Base-by-base conservation (phyloP, 2,329 filamentous ascomycete genomes). In the Cladophialophora psammophila region DNA sequence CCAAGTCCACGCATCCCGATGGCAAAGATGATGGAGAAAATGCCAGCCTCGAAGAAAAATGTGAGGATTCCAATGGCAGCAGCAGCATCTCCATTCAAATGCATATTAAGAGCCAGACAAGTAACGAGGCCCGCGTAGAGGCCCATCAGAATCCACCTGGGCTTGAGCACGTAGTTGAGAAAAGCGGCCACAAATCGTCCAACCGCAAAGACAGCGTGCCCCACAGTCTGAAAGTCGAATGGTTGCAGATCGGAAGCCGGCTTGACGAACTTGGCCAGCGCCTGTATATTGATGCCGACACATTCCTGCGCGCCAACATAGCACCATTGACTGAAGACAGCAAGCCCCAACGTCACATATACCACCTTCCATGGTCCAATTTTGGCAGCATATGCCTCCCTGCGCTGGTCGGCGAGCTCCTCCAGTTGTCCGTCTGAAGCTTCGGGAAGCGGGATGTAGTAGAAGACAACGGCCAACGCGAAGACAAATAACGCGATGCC, bases 241-340 rank as follows among this genome's bases (percentile, higher is more conserved):
- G 78, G 65, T 9, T 61, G 48, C 0, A 80, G 72, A 15, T 65
- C 66, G 9, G 75, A 73, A 12, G 67, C 68, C 18, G 71, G 64
- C 64, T 71, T 80, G 6, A 82, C 78, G 3, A 74, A 64, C 1
- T 65, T 34, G 31, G 86, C 74, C 63, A 86, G 86, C 1, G 76
- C 71, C 31, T 76, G 72, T 60, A 86, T 84, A 12, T 78, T 79
- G 7, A 81, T 83, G 2, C 84, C 82, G 20, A 86, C 77, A 34
- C 82, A 81, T 76, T 89, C 87, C 74, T 89, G 87, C 0, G 81
- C 85, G 12, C 86, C 87, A 1, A 88, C 84, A 69, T 89, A 89
- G 77, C 84, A 87, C 72, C 86, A 88, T 69, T 85, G 83, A 10
- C 83, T 81, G 72, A 86, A 82, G 1, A 85, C 76, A 0, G 84